Percentiles rank a stretch among this genome's conserved stretches.
Evolutionary conservation across 176 grass and related monocot genomes (phyloP).

Genomic region (Oryza nivara): DNA sequence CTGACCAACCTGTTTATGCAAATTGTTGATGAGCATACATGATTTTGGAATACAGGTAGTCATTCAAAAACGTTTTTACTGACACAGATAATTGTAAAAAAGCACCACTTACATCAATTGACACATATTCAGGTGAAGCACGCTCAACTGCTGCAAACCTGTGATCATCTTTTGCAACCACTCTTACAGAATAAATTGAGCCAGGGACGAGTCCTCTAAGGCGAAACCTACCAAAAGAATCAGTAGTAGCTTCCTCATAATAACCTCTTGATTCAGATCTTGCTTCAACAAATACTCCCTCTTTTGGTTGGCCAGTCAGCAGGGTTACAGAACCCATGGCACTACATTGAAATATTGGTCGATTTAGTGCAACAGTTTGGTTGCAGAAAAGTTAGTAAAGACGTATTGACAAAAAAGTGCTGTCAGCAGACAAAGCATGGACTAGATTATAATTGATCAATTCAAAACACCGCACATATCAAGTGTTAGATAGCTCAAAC

Average conservation of each 20-base stretch:
- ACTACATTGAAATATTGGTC: conserved; percentile 58
- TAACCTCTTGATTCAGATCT: conserved; percentile 86
- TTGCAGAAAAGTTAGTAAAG: conserved; percentile 1
- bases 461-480: background rate
- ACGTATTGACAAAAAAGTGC: conserved; percentile 13
- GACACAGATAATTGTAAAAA: background rate
- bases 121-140: conserved; percentile 71
- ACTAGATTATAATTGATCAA: conserved; percentile 14
- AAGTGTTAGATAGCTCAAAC: conserved; percentile 32
- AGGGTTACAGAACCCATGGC: conserved; percentile 88
- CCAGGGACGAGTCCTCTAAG: conserved; percentile 91
- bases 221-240: conserved; percentile 78
- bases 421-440: background rate
- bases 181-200: conserved; percentile 81
- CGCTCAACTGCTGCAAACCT: conserved; percentile 70
- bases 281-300: conserved; percentile 88
- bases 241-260: conserved; percentile 95
- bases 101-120: conserved; percentile 63
- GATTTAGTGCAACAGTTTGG: conserved; percentile 31
- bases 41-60: conserved; percentile 32
- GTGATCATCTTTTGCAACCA: conserved; percentile 68
- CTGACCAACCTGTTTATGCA: conserved; percentile 64
- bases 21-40: conserved; percentile 29
- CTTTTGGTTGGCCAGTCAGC: conserved; percentile 87
- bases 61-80: conserved; percentile 6